phyloP scores from a whole-genome alignment of 2,329 filamentous ascomycete genomes.

The Penicillium sp. region DNA sequence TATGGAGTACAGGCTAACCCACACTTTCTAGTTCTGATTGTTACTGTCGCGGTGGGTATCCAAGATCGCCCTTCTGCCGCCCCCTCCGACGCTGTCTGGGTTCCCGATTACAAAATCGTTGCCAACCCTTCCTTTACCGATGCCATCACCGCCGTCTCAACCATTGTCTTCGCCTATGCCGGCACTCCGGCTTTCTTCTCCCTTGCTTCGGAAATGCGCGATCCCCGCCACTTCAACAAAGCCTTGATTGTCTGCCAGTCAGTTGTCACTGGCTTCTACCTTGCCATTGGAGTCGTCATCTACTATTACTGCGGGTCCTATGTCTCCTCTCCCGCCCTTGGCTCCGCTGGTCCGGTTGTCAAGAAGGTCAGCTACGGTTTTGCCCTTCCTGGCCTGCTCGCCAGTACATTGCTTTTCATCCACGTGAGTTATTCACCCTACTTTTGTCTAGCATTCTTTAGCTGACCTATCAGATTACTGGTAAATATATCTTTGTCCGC shows the following conservation, averaged over 20 bases:
- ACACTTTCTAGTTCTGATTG: constrained; percentile 16
- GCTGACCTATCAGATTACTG: constrained; percentile 16
- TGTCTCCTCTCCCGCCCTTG: constrained; percentile 54
- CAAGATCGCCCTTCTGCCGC: constrained; percentile 21
- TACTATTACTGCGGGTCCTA: constrained; percentile 54
- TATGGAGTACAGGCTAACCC: not conserved
- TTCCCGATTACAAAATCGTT: constrained; percentile 26
- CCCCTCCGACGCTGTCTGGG: constrained; percentile 17
- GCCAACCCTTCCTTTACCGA: constrained; percentile 29
- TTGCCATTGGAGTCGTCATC: constrained; percentile 46
- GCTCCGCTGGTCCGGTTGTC: constrained; percentile 45
- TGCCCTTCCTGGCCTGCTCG: constrained; percentile 38
- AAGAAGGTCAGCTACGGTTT: constrained; percentile 54
- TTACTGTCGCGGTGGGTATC: constrained; percentile 23
- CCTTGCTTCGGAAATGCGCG: constrained; percentile 46
- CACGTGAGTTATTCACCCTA: constrained; percentile 27
- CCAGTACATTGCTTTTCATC: constrained; percentile 28
- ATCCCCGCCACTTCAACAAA: constrained; percentile 37
- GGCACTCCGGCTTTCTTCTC: constrained; percentile 41
- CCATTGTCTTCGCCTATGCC: constrained; percentile 34
- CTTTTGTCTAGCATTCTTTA: not conserved
- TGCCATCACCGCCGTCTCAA: constrained; percentile 35
- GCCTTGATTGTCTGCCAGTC: constrained; percentile 40
- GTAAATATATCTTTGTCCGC: constrained; percentile 29
- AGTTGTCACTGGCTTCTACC: constrained; percentile 39